Evolutionary conservation across 768 basidiomycete species (phyloP).

Genomic region (Podaxis sp.): DNA sequence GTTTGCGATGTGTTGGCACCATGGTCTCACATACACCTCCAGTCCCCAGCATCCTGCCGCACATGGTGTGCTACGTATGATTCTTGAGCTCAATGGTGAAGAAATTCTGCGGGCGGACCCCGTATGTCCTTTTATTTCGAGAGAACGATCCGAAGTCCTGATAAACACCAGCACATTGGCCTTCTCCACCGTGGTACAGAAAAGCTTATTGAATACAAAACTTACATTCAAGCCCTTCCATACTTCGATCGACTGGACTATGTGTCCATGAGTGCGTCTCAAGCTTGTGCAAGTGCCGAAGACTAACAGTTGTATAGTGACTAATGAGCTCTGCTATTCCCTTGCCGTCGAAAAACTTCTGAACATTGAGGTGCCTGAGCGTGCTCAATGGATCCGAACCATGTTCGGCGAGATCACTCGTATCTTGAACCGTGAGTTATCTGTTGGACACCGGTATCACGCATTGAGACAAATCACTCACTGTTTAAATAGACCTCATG

Average conservation of each 20-base stretch:
- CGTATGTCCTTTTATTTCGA: constrained; percentile 38
- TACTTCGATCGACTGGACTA: constrained; percentile 99
- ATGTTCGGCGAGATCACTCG: constrained; percentile 97
- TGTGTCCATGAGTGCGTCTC: constrained; percentile 91
- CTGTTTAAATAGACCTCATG: constrained; percentile 75
- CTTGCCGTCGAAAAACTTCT: constrained; percentile 97
- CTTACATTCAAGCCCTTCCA: constrained; percentile 93
- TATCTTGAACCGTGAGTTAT: constrained; percentile 79
- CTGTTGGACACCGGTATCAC: neutral
- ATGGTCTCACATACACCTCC: constrained; percentile 11
- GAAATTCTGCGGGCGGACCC: constrained; percentile 88
- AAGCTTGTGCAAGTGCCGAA: neutral
- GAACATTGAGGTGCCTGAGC: constrained; percentile 94
- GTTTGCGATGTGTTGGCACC: neutral
- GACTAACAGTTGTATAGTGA: constrained; percentile 61
- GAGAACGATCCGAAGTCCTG: constrained; percentile 9
- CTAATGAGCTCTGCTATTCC: constrained; percentile 96
- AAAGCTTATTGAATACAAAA: constrained; percentile 99
- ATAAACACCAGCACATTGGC: constrained; percentile 76
- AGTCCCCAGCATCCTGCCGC: constrained; percentile 98
- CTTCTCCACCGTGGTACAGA: constrained; percentile 97
- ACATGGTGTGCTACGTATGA: constrained; percentile 96
- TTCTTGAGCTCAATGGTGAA: constrained; percentile 96
- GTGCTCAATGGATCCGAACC: constrained; percentile 98
- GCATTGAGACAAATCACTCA: constrained; percentile 23